Evolutionary conservation across 164 flowering plant species (phyloP), one percentile per base, ranked within the genome.

Genomic region (Cinnamomum chago): DNA sequence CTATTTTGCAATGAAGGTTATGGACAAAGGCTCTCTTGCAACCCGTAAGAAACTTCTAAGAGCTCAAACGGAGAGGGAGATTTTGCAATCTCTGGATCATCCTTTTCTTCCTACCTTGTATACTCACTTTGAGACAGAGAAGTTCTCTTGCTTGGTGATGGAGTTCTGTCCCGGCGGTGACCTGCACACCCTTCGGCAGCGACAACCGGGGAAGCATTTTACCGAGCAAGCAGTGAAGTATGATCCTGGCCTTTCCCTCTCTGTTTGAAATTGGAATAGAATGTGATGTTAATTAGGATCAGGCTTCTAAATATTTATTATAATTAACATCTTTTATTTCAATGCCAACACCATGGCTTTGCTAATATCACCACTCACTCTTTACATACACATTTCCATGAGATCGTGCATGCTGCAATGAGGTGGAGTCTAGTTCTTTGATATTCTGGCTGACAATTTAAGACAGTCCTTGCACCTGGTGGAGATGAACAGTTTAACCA

Each of bases 221-320:
- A 65, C 91, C n/a, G 97, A 92, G 79, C 97, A 90, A 72, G 97
- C 95, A 76, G 97, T 87, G 27, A 93, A 88, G 98, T 93, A 90
- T 58, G 50, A 9, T 74, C 75, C 64, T 50, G 22, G 28, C 50
- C 17, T 1, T 58, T 60, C 12, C n/a, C 40, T 72, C 47, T 72
- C 71, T 28, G 22, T 67, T 74, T 20, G 27, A 64, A 25, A 23
- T 23, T 65, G 67, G 67, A 35, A 40, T 40, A 40, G 47, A 40
- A 40, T 40, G 47, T 40, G 47, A 40, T 0, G 2, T 40, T 40
- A 40, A 40, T 40, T 40, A 40, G 47, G 47, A 9, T 40, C 47
- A 40, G 47, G 11, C 47, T 40, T 40, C 47, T 23, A 24, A 65
- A 65, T 7, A 65, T 65, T 23, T 23, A 65, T 23, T 65, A 23